Base-by-base conservation (phyloP, 2,329 filamentous ascomycete genomes). In the Trichoderma oligosporum region DNA sequence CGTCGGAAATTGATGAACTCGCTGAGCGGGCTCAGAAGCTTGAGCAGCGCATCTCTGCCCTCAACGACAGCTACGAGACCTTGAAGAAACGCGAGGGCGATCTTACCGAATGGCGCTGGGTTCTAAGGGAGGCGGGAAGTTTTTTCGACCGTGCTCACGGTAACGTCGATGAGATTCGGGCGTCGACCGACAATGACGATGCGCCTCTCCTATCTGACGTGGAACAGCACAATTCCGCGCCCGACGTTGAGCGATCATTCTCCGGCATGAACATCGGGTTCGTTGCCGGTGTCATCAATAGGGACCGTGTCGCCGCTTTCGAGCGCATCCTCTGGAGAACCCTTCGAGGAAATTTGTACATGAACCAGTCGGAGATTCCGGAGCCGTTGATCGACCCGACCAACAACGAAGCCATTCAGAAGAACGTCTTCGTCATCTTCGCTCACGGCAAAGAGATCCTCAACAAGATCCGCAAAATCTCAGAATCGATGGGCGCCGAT, bases 341-440 rank as follows among this genome's bases (percentile, higher is more conserved):
- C 0, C 84, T 99, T 39, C 91, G 94, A 72, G 94, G 94, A 67
- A 99, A 99, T 74, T 78, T 99, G 62, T 99, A 97, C 81, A 99
- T 99, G 94, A 99, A 99, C 76, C 95, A 99, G 78, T 93, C 93
- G 38, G 94, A 99, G 79, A 99, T 99, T 61, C 87, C 91, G 7
- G 93, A 99, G 72, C 85, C 90, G 35, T 87, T 99, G 65, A 81
- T 96, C 71, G 90, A 99, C 72, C 93, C 94, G 14, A 82, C 88
- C 70, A 96, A 85, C 76, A 97, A 97, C 71, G 93, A 97, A 75
- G 81, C 89, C 62, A 82, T 95, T 66, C 85, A 88, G 78, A 99
- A 99, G 85, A 99, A 97, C 66, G 94, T 99, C 56, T 99, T 99
- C 69, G 93, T 99, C 69, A 99, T 99, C 73, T 99, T 99, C 67